Conservation (phyloP, 306 rosid genomes). For the Castanea crenata region DNA sequence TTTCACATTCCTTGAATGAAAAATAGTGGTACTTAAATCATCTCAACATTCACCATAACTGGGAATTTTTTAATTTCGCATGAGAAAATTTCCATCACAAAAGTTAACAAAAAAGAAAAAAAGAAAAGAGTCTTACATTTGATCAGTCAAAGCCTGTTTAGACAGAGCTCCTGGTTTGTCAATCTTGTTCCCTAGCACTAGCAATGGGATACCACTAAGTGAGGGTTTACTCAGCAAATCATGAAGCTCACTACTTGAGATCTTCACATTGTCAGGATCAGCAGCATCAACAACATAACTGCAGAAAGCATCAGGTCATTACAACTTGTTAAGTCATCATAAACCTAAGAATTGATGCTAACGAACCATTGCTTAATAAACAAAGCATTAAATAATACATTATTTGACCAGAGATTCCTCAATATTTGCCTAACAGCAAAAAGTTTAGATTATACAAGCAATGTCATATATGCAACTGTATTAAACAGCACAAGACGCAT, state of each 20-base stretch:
- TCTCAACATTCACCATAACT: not conserved
- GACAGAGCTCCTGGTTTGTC: conserved; percentile 77
- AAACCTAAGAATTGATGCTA: not conserved
- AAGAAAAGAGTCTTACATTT: conserved; percentile 51
- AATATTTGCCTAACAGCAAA: too few relatives aligned
- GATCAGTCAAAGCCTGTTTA: conserved; percentile 72
- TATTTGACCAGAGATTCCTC: not conserved
- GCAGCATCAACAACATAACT: conserved; percentile 97
- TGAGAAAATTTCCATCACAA: not conserved
- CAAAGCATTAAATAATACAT: not conserved
- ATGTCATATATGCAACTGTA: not conserved
- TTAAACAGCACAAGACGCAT: not conserved
- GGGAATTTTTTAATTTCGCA: not conserved
- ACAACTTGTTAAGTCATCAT: not conserved
- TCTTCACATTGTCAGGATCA: conserved; percentile 72
- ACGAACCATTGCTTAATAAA: not conserved
- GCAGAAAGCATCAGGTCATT: conserved; percentile 27
- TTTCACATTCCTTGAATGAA: not conserved
- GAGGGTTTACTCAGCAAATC: conserved; percentile 79
- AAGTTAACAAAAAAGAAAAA: not conserved
- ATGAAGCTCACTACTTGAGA: conserved; percentile 79
- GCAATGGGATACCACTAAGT: conserved; percentile 75
- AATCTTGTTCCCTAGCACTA: conserved; percentile 89
- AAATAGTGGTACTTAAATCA: not conserved
- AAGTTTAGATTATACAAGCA: not conserved